Conservation (phyloP, 768 basidiomycete species). For the Agaricus sinodeliciosus region DNA sequence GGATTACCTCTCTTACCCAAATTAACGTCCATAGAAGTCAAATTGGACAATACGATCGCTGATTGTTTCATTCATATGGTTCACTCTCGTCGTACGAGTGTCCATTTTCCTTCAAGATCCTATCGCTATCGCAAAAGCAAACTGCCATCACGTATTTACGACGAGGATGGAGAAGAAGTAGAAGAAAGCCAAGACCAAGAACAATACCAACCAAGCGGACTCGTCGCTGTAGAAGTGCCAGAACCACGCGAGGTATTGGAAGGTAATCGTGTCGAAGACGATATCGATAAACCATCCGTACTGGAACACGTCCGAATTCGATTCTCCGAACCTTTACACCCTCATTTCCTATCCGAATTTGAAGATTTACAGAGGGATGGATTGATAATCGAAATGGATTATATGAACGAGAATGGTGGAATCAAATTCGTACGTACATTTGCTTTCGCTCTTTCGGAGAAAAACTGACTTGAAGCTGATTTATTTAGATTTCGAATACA, state of each 20-base stretch:
- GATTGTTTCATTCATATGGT: slow-evolving; percentile 30
- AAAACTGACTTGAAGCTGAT: background rate
- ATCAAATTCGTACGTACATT: slow-evolving; percentile 6
- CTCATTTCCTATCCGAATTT: slow-evolving; percentile 5
- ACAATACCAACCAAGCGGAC: background rate
- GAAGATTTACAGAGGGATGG: slow-evolving; percentile 10
- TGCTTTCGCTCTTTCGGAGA: background rate
- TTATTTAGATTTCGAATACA: background rate
- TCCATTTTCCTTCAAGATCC: slow-evolving; percentile 7
- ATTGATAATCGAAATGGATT: slow-evolving; percentile 9
- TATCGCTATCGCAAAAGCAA: background rate
- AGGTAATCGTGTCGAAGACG: background rate
- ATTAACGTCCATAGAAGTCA: slow-evolving; percentile 30
- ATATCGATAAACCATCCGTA: slow-evolving; percentile 8
- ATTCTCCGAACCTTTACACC: slow-evolving; percentile 4
- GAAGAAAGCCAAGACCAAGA: background rate
- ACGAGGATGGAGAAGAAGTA: background rate
- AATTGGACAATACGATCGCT: slow-evolving; percentile 25
- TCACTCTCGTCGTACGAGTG: slow-evolving; percentile 21
- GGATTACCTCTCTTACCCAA: slow-evolving; percentile 19
- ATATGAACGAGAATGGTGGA: slow-evolving; percentile 8
- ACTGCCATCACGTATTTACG: background rate
- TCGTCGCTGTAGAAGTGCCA: background rate
- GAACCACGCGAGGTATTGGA: background rate
- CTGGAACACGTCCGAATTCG: slow-evolving; percentile 9